Conservation (phyloP, 352 stramenopile genomes). For the Phytophthora hybrid region DNA sequence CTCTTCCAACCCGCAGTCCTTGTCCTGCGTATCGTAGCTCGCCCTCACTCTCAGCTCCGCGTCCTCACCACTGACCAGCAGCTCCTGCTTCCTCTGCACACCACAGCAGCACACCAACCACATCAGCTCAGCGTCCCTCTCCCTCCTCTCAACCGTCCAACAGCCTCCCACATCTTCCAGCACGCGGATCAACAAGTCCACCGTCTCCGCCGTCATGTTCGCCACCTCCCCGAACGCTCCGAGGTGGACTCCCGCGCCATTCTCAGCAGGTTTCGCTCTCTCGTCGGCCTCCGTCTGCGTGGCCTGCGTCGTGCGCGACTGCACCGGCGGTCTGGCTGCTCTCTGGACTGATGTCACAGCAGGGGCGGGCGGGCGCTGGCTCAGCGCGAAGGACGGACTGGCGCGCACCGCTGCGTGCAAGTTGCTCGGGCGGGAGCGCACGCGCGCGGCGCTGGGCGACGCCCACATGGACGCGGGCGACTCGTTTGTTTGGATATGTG, state of each 20-base stretch:
- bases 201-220: conserved; percentile 66
- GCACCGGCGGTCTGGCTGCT: conserved; percentile 6
- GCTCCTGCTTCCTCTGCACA: conserved; percentile 54
- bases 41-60: not conserved
- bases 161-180: conserved; percentile 60
- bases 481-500: no score
- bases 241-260: conserved; percentile 26
- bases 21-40: not conserved
- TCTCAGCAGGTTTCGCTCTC: no score
- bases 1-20: conserved; percentile 8
- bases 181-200: conserved; percentile 74
- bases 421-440: conserved; percentile 56
- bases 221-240: conserved; percentile 56
- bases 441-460: conserved; percentile 48
- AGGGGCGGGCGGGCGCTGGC: not conserved
- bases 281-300: conserved; percentile 34
- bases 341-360: conserved; percentile 9
- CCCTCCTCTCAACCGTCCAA: not conserved
- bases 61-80: conserved; percentile 36
- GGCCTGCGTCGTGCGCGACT: conserved; percentile 30
- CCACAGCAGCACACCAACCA: conserved; percentile 1
- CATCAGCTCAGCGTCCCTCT: not conserved
- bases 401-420: conserved; percentile 43
- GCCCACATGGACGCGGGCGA: conserved; percentile 39
- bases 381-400: conserved; percentile 49